These are phyloP conservation scores for Citrus hindsii DNA, from an alignment of 345 rosid genomes.

Conservation along the genomic window DNA sequence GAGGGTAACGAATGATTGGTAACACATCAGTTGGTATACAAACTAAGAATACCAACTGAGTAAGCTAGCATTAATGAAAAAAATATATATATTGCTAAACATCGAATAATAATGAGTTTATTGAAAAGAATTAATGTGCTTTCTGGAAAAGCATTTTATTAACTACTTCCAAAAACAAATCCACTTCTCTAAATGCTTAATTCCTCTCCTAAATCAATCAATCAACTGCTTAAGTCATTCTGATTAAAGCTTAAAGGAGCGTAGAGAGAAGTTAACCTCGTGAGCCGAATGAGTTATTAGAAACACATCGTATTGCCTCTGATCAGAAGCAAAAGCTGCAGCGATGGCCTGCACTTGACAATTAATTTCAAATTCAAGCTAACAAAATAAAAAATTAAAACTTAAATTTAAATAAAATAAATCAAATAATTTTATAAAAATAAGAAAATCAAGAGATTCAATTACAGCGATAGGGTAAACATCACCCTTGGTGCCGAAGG, in stretches of 20 bases:
- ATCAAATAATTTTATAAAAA: neutral
- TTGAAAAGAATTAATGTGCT: neutral
- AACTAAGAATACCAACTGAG: no score
- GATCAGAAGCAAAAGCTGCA: conserved; percentile 64
- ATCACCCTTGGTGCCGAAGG: conserved; percentile 87
- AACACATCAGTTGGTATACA: no score
- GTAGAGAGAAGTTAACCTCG: conserved; percentile 34
- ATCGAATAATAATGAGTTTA: neutral
- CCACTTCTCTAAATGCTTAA: no score
- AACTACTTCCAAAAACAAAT: neutral
- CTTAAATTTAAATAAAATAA: no score
- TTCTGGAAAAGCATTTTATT: no score
- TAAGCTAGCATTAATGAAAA: no score
- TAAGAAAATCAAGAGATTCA: neutral
- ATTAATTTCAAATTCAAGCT: neutral
- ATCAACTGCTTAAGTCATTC: neutral
- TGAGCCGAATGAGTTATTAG: conserved; percentile 78
- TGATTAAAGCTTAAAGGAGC: neutral
- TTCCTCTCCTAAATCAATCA: neutral
- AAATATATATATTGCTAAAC: neutral
- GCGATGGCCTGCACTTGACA: conserved; percentile 58
- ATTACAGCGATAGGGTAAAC: conserved; percentile 73
- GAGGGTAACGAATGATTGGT: no score
- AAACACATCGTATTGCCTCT: conserved; percentile 47
- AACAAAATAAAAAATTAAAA: neutral